Conservation (phyloP, 257 asterid genomes). For the Coffea eugenioides region DNA sequence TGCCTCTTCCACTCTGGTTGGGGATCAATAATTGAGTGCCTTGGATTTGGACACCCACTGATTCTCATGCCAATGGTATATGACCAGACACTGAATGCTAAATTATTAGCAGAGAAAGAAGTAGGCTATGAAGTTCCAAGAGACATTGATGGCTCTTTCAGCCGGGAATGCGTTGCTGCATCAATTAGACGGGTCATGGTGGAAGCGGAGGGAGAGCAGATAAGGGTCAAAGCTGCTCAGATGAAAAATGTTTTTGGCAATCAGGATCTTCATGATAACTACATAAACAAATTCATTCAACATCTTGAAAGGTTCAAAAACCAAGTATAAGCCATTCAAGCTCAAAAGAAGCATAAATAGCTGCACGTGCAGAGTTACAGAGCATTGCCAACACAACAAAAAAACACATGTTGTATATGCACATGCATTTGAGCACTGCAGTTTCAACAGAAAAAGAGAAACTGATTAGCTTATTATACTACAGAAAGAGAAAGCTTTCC, state of each 20-base stretch:
- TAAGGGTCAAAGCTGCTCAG: constrained; percentile 31
- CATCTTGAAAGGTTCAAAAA: constrained; percentile 18
- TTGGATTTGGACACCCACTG: constrained; percentile 40
- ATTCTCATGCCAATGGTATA: constrained; percentile 43
- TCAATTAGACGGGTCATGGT: constrained; percentile 36
- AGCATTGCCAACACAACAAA: neutral
- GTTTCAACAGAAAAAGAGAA: neutral
- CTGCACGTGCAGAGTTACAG: neutral
- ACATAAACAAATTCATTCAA: constrained; percentile 38
- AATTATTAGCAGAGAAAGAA: constrained; percentile 39
- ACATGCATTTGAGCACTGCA: neutral
- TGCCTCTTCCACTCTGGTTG: constrained; percentile 53
- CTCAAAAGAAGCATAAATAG: neutral
- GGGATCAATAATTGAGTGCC: constrained; percentile 46
- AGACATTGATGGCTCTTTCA: constrained; percentile 44
- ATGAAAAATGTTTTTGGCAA: constrained; percentile 29
- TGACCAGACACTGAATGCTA: constrained; percentile 50
- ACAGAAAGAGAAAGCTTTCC: neutral
- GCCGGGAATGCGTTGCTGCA: constrained; percentile 29
- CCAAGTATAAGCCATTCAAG: neutral
- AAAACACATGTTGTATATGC: neutral
- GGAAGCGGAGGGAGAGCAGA: constrained; percentile 27
- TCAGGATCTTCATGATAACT: constrained; percentile 30
- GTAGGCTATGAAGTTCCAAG: constrained; percentile 45
- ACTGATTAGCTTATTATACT: neutral